Conservation (phyloP, 805 yeast genomes). For the Schwanniomyces vanrijiae region DNA sequence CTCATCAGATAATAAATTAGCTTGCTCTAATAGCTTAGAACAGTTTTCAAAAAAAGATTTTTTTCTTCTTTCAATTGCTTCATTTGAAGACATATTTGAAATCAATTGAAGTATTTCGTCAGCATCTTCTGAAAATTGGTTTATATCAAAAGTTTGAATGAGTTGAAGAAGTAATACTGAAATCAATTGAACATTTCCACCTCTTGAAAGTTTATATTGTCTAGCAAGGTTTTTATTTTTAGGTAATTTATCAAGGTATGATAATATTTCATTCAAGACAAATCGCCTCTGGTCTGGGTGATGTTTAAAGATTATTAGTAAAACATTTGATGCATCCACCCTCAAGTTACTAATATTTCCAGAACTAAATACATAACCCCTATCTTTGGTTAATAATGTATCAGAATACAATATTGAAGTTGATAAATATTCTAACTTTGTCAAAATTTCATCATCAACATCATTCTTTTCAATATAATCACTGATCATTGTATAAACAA, state of each 20-base stretch:
- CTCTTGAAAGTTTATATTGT: conserved; percentile 43
- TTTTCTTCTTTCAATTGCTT: conserved; percentile 4
- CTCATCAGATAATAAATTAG: conserved; percentile 17
- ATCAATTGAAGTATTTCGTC: conserved; percentile 2
- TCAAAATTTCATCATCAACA: conserved; percentile 50
- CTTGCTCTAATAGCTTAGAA: conserved; percentile 1
- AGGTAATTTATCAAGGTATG: conserved; percentile 51
- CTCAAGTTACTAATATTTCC: conserved; percentile 26
- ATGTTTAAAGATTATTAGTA: conserved; percentile 34
- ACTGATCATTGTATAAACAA: conserved; percentile 9
- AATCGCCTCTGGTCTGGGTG: conserved; percentile 56
- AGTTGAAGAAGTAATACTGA: conserved; percentile 46
- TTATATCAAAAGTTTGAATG: conserved; percentile 38
- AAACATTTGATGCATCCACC: conserved; percentile 22
- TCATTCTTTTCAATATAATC: conserved; percentile 8
- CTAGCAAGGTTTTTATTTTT: conserved; percentile 43
- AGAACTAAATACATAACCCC: conserved; percentile 15
- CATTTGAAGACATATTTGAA: not conserved
- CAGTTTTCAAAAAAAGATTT: not conserved
- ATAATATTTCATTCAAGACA: conserved; percentile 59
- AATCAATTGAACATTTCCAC: conserved; percentile 48
- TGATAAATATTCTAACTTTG: conserved; percentile 58
- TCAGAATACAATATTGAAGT: conserved; percentile 42
- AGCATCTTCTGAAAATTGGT: conserved; percentile 2
- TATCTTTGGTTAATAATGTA: conserved; percentile 17